Conservation (phyloP, 2,329 filamentous ascomycete species). For the Ilyonectria destructans region DNA sequence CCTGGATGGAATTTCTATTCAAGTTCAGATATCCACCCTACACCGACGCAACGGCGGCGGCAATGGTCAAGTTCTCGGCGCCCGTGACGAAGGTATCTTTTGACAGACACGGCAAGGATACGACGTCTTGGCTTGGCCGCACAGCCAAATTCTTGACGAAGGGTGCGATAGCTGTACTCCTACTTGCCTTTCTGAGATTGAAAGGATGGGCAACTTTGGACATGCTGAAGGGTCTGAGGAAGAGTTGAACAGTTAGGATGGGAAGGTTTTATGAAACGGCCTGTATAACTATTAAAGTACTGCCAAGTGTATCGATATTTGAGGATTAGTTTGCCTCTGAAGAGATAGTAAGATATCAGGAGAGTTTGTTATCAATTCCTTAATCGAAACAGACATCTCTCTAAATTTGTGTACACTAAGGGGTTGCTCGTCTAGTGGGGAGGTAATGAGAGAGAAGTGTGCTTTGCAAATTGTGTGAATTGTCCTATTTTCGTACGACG, state of each 20-base stretch:
- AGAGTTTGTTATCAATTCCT: too few species aligned
- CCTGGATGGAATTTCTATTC: conserved; percentile 38
- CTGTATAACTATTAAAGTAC: too few species aligned
- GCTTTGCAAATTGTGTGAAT: too few species aligned
- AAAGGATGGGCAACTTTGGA: not conserved
- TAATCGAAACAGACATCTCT: too few species aligned
- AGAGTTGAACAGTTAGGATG: not conserved
- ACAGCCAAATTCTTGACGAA: not conserved
- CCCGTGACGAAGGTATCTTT: conserved; percentile 12
- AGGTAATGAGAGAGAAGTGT: too few species aligned
- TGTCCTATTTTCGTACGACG: too few species aligned
- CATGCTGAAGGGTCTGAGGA: not conserved
- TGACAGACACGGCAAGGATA: conserved; percentile 5
- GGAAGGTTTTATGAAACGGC: not conserved
- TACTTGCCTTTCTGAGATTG: not conserved
- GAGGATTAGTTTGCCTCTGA: too few species aligned
- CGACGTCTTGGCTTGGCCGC: not conserved
- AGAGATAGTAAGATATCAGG: too few species aligned
- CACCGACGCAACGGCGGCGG: conserved; percentile 34
- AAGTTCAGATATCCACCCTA: conserved; percentile 44
- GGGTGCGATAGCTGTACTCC: not conserved
- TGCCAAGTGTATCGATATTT: too few species aligned
- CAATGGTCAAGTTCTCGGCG: conserved; percentile 21
- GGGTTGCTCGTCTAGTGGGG: too few species aligned
- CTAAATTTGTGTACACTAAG: too few species aligned